Base-by-base conservation (phyloP, 179 eudicot genomes). In the Heliamphora pulchella region DNA sequence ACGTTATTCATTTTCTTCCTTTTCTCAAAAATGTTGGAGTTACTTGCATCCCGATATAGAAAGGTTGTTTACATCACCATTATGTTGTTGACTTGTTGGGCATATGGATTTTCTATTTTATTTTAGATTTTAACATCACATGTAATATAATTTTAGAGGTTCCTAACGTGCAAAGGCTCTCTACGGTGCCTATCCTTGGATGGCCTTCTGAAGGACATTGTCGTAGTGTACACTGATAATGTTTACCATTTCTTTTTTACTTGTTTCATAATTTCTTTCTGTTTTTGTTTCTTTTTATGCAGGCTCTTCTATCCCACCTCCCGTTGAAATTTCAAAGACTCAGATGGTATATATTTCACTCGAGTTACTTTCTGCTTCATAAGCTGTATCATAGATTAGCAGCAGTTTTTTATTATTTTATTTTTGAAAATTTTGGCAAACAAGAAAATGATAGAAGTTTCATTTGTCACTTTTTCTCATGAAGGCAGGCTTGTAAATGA, bases 241-340 rank as follows among this genome's bases (percentile, higher is more conserved):
- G 55, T 46, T 70, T 11, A 47, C 14, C 4, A 47, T n/a, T 70
- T 11, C 6, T 70, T 70, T 46, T 15, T 46, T n/a, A 67, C 50
- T 1, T 14, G n/a, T 13, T 66, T 31, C 13, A 11, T 1, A 48
- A 11, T 67, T 41, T 48, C 4, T 7, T 67, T 48, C 4, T 67
- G 71, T 39, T 67, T 67, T 41, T 71, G 1, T 57, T 14, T 10
- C 10, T 31, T 41, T 20, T 79, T 86, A 78, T 81, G 85, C 98
- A 93, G 99, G 91, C 88, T 78, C 83, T 96, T 75, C 88, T 96
- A 48, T 86, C 92, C 57, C 98, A 96, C 73, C 89, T 96, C 76
- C 98, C 94, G 50, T 84, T 82, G 51, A 96, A 96, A 81, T 93
- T 84, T 82, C 88, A 84, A 78, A 84, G 85, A 84, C 87, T 96